Base-by-base conservation (phyloP, 2,329 filamentous ascomycete genomes). In the Botrytis elliptica region DNA sequence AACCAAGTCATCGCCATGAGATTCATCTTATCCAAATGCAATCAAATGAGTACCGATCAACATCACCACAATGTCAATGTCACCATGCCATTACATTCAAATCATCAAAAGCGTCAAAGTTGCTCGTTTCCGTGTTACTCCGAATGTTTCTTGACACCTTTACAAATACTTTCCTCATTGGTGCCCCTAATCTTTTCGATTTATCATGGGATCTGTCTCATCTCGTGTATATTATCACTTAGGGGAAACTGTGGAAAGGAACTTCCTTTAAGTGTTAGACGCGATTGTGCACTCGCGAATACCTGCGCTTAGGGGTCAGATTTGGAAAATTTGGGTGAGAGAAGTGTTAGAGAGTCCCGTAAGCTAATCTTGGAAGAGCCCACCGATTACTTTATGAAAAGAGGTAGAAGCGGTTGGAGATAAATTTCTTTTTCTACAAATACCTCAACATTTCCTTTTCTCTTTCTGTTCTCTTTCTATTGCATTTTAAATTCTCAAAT, bases 141-240 rank as follows among this genome's bases (percentile, higher is more conserved):
- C 65, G 65, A 42, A 57, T 0, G 36, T 22, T 68, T 25, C n/a
- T 42, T 33, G 29, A 29, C 65, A 18, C 8, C 59, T n/a, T 70
- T 70, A 70, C 67, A 60, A 60, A 70, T 62, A 46, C 12, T 62
- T 70, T 62, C 42, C 67, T 46, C n/a, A 70, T 70, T 70, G 38
- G 67, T 22, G 57, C n/a, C 38, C 18, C 70, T 71, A 40, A 65
- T 66, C 38, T 40, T 14, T 38, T 44, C 25, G 9, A 33, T 42
- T 65, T 57, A 55, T 71, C 70, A 71, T 71, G 59, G 67, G 59
- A 70, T 64, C 57, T 52, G 36, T 69, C n/a, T 33, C 55, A 46
- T 40, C 71, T 73, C 75, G 60, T 76, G 76, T 77, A 78, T 62
- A 75, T 74, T 77, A 74, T 75, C 74, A 76, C 75, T 79, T 79